Conservation (phyloP, 2,329 filamentous ascomycete species). For the Moelleriella libera region DNA sequence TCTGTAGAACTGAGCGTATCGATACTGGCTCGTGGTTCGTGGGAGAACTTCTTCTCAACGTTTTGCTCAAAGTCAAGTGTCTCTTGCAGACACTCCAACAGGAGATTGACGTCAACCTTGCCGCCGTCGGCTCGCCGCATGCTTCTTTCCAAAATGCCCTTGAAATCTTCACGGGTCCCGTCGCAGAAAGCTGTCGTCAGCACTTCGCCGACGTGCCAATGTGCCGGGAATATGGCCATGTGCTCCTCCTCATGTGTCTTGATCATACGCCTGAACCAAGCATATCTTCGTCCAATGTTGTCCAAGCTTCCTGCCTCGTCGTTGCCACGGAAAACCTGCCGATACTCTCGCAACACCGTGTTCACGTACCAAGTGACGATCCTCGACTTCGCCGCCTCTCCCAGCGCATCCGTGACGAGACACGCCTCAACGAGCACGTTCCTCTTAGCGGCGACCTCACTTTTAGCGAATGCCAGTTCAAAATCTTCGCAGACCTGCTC, state of each 20-base stretch:
- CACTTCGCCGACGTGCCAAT: constrained; percentile 84
- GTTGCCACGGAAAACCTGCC: constrained; percentile 88
- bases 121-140: constrained; percentile 66
- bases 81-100: constrained; percentile 82
- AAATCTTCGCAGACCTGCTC: constrained; percentile 99
- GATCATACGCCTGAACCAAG: constrained; percentile 92
- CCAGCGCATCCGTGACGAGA: constrained; percentile 85
- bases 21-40: constrained; percentile 62
- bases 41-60: constrained; percentile 71
- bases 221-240: constrained; percentile 67
- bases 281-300: constrained; percentile 88
- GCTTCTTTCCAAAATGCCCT: constrained; percentile 76
- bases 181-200: constrained; percentile 90
- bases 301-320: constrained; percentile 93
- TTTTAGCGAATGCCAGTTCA: constrained; percentile 84
- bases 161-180: constrained; percentile 89
- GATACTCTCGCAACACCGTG: constrained; percentile 86
- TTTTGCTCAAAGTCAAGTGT: constrained; percentile 94
- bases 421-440: constrained; percentile 74
- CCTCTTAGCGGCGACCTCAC: constrained; percentile 58
- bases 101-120: constrained; percentile 75
- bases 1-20: constrained; percentile 77
- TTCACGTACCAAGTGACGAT: constrained; percentile 97
- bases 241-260: constrained; percentile 95
- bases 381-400: constrained; percentile 68